Evolutionary conservation across 202 grass and related monocot species (phyloP), one percentile per base, ranked within the genome.

Genomic region (Zoysia matrella): DNA sequence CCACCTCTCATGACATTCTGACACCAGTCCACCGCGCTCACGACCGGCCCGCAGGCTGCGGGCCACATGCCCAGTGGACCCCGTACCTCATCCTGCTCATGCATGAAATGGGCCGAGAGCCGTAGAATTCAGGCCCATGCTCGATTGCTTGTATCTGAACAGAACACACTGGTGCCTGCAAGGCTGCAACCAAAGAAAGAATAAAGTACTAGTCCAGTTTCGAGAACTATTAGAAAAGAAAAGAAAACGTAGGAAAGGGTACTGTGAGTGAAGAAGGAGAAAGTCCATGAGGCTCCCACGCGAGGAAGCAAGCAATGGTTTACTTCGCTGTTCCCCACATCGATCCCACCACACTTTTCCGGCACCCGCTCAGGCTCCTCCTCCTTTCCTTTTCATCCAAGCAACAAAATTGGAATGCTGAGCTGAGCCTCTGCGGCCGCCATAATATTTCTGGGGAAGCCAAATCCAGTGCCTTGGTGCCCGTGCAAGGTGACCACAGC

Each of bases 331-430:
- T 63, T 67, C 73, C 67, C 65, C 80, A 66, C 52, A 60, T 36
- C 42, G 3, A 65, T n/a, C n/a, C n/a, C n/a, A n/a, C 44, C 43
- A 46, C 49, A 52, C 49, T 8, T 55, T 68, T 39, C 9, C 72
- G n/a, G n/a, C n/a, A n/a, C 14, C 12, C 69, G 63, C 77, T 49
- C 51, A 73, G 42, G 64, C 68, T 62, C 79, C 83, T 89, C 89
- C 67, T 62, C 75, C 83, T 87, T 91, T 84, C 63, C 89, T 89
- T 91, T 89, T 71, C 87, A 82, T 79, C 57, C 83, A 94, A 91
- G 86, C 88, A 90, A 93, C 88, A 77, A 90, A 75, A 65, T 70
- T 62, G 47, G 70, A 81, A 45, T 45, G n/a, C 11, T 15, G 75
- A 81, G 84, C 48, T 36, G 15, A 54, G 65, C 46, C 69, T n/a